Evolutionary conservation across 208 protist species (phyloP).

Genomic region (Angomonas deanei): DNA sequence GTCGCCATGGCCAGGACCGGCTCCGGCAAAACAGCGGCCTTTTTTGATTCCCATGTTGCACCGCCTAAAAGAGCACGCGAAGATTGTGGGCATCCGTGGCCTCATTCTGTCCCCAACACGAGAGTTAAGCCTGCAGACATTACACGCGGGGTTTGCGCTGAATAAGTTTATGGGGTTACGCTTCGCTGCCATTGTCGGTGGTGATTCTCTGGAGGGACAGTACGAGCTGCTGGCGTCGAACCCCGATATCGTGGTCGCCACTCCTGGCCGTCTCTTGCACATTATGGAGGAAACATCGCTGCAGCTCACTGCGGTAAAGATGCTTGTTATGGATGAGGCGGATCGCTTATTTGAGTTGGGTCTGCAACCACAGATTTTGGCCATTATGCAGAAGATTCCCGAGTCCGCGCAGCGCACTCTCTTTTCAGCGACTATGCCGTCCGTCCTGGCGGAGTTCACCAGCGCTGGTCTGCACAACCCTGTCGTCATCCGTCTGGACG

Average conservation of each 20-base stretch:
- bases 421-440: slow-evolving; percentile 98
- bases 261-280: slow-evolving; percentile 98
- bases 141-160: slow-evolving; percentile 93
- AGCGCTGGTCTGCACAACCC: slow-evolving; percentile 95
- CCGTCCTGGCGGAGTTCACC: slow-evolving; percentile 97
- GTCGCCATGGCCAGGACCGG: slow-evolving; percentile 99
- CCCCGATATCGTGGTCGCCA: slow-evolving; percentile 98
- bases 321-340: slow-evolving; percentile 99
- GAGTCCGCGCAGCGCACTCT: slow-evolving; percentile 94
- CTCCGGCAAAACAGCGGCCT: slow-evolving; percentile 98
- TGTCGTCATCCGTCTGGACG: slow-evolving; percentile 96
- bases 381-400: slow-evolving; percentile 94
- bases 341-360: slow-evolving; percentile 99
- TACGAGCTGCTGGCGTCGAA: slow-evolving; percentile 95
- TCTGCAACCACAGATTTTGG: slow-evolving; percentile 92
- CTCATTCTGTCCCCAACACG: slow-evolving; percentile 98
- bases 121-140: slow-evolving; percentile 98
- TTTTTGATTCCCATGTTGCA: slow-evolving; percentile 98
- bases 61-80: slow-evolving; percentile 86
- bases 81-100: slow-evolving; percentile 93
- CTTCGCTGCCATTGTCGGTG: slow-evolving; percentile 95
- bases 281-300: slow-evolving; percentile 94
- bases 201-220: slow-evolving; percentile 95
- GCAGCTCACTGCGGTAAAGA: slow-evolving; percentile 87
- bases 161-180: slow-evolving; percentile 92